Evolutionary conservation across 2,329 filamentous ascomycete genomes (phyloP).

Genomic region (Penicillium griseofulvum): DNA sequence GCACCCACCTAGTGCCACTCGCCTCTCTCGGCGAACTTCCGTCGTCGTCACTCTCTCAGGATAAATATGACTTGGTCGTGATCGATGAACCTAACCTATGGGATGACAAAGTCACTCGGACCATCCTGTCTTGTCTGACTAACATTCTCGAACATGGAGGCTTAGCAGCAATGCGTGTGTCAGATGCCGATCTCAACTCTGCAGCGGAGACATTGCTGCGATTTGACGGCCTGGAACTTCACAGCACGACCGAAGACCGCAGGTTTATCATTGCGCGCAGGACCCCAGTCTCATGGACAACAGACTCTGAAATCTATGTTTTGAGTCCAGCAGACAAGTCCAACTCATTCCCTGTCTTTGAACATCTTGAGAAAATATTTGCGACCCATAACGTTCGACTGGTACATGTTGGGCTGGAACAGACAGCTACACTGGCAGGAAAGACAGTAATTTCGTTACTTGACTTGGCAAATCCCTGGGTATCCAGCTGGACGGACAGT

Average conservation of each 20-base stretch:
- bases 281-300: slow-evolving; percentile 12
- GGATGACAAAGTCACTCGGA: not conserved
- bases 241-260: slow-evolving; percentile 11
- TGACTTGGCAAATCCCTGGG: slow-evolving; percentile 16
- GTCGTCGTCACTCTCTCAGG: slow-evolving; percentile 6
- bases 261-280: slow-evolving; percentile 12
- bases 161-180: slow-evolving; percentile 10
- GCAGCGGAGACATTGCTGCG: slow-evolving; percentile 4
- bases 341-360: slow-evolving; percentile 3
- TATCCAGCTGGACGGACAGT: slow-evolving; percentile 6
- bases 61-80: slow-evolving; percentile 12
- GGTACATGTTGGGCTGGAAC: slow-evolving; percentile 9
- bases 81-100: slow-evolving; percentile 14
- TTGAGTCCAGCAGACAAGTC: slow-evolving; percentile 3
- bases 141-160: slow-evolving; percentile 11
- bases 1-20: slow-evolving; percentile 3
- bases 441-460: slow-evolving; percentile 22
- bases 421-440: slow-evolving; percentile 8
- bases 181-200: slow-evolving; percentile 1
- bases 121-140: slow-evolving; percentile 4
- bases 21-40: slow-evolving; percentile 3
- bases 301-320: slow-evolving; percentile 16
- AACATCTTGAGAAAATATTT: slow-evolving; percentile 12
- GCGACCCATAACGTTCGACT: slow-evolving; percentile 12
- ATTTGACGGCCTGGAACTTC: slow-evolving; percentile 8